Percentiles rank a stretch among this genome's conserved stretches.
These are phyloP conservation scores for Rhodotorula sp. DNA, from an alignment of 1,284 basidiomycete species.

Conservation along the genomic window DNA sequence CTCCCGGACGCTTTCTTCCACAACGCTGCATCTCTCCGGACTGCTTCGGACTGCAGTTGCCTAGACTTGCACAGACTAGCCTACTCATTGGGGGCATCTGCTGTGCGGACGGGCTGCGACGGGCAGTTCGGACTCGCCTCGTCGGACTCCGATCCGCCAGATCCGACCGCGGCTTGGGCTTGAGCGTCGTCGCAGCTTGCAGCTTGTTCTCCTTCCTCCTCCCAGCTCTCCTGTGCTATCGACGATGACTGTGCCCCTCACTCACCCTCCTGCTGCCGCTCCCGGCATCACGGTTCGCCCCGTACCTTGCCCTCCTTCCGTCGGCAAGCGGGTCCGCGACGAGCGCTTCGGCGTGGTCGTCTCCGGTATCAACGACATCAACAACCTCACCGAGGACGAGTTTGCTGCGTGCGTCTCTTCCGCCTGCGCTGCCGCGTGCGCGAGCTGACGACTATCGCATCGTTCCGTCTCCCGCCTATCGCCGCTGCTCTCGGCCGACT, in stretches of 20 bases:
- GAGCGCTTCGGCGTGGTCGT: slow-evolving; percentile 33
- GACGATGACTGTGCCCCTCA: slow-evolving; percentile 3
- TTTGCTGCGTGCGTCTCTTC: slow-evolving; percentile 15
- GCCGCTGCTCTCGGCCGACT: not conserved
- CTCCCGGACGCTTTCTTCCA: too few species aligned
- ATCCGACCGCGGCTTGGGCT: too few species aligned
- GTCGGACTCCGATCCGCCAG: too few species aligned
- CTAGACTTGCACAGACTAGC: too few species aligned
- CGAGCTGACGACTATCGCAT: not conserved
- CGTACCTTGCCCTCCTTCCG: slow-evolving; percentile 13
- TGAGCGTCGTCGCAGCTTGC: too few species aligned
- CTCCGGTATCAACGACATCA: slow-evolving; percentile 35
- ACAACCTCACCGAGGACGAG: slow-evolving; percentile 22
- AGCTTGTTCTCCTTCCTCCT: not conserved
- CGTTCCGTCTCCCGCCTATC: not conserved
- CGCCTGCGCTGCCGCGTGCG: not conserved
- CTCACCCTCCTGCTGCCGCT: not conserved
- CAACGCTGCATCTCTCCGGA: too few species aligned
- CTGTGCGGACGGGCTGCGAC: too few species aligned
- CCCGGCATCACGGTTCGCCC: slow-evolving; percentile 9
- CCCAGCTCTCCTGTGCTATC: not conserved
- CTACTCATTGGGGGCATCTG: too few species aligned
- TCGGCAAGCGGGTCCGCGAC: slow-evolving; percentile 3
- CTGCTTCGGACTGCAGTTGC: too few species aligned
- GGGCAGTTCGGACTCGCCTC: too few species aligned